Conservation (phyloP, 2,329 filamentous ascomycete genomes). For the Pestalotiopsis sp. region DNA sequence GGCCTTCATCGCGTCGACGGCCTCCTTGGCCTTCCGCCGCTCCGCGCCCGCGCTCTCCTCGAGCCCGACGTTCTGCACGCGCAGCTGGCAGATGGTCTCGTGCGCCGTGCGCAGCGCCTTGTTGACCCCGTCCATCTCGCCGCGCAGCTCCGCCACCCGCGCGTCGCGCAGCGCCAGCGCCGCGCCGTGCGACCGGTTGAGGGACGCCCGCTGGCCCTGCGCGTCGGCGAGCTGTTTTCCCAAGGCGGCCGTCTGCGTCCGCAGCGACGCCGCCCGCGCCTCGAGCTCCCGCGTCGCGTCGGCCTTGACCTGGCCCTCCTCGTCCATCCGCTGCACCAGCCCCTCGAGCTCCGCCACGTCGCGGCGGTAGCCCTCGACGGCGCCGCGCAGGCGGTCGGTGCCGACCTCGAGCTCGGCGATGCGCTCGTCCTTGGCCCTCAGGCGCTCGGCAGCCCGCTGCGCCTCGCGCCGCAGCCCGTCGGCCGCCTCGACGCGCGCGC, state of each 20-base stretch:
- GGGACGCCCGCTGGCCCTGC: slow-evolving; percentile 22
- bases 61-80: slow-evolving; percentile 48
- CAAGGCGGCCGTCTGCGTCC: slow-evolving; percentile 40
- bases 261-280: slow-evolving; percentile 41
- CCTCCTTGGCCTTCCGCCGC: slow-evolving; percentile 40
- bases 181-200: slow-evolving; percentile 46
- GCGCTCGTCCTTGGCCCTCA: slow-evolving; percentile 39
- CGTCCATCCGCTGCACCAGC: slow-evolving; percentile 52
- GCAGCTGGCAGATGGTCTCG: slow-evolving; percentile 45
- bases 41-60: slow-evolving; percentile 39
- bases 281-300: slow-evolving; percentile 44
- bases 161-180: slow-evolving; percentile 55
- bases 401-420: slow-evolving; percentile 52
- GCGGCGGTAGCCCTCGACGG: slow-evolving; percentile 53
- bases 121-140: slow-evolving; percentile 29
- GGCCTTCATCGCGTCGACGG: slow-evolving; percentile 52
- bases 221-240: slow-evolving; percentile 36
- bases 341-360: slow-evolving; percentile 57
- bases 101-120: slow-evolving; percentile 48
- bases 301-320: slow-evolving; percentile 33
- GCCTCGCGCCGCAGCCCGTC: slow-evolving; percentile 49
- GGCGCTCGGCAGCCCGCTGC: slow-evolving; percentile 27
- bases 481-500: slow-evolving; percentile 53
- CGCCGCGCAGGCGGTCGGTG: slow-evolving; percentile 52
- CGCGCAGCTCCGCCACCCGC: slow-evolving; percentile 47